These are phyloP conservation scores for Leccinum variicolor DNA, from an alignment of 768 basidiomycete species.

Conservation along the genomic window DNA sequence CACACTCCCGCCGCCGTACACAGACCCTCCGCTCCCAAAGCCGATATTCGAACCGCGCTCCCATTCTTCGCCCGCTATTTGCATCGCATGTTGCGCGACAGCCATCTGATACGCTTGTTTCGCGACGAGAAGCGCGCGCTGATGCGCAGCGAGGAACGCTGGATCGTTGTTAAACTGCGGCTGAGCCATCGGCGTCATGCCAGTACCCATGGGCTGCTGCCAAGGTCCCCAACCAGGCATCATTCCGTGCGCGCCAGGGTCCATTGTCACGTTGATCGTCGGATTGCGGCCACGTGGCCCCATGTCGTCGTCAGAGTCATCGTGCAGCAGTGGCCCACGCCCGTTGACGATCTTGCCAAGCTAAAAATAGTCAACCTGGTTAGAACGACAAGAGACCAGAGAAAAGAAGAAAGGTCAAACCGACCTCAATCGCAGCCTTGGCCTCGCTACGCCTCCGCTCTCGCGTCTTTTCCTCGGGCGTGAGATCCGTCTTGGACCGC, in stretches of 20 bases:
- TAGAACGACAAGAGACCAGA: neutral
- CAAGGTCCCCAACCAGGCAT: slow-evolving; percentile 36
- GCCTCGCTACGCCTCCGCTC: slow-evolving; percentile 80
- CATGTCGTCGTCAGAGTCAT: slow-evolving; percentile 45
- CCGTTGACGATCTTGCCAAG: slow-evolving; percentile 89
- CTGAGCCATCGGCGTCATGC: slow-evolving; percentile 34
- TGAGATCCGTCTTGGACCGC: slow-evolving; percentile 28
- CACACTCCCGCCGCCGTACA: slow-evolving; percentile 42
- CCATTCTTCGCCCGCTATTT: slow-evolving; percentile 88
- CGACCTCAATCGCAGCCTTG: slow-evolving; percentile 84
- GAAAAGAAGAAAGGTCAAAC: neutral
- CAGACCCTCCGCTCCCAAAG: slow-evolving; percentile 35
- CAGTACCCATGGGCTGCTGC: slow-evolving; percentile 27
- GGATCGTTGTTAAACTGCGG: slow-evolving; percentile 49
- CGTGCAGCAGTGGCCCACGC: slow-evolving; percentile 55
- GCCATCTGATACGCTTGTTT: slow-evolving; percentile 91
- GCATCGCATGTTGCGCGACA: slow-evolving; percentile 88
- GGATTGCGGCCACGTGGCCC: slow-evolving; percentile 11
- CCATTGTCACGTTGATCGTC: slow-evolving; percentile 38
- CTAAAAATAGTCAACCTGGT: slow-evolving; percentile 36
- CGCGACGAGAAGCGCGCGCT: slow-evolving; percentile 82
- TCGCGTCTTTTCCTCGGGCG: slow-evolving; percentile 54
- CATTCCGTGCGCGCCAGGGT: slow-evolving; percentile 22
- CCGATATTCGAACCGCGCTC: slow-evolving; percentile 68
- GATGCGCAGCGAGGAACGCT: slow-evolving; percentile 67